Evolutionary conservation across 768 basidiomycete species (phyloP), one percentile per base, ranked within the genome.

Genomic region (Russula sp.): DNA sequence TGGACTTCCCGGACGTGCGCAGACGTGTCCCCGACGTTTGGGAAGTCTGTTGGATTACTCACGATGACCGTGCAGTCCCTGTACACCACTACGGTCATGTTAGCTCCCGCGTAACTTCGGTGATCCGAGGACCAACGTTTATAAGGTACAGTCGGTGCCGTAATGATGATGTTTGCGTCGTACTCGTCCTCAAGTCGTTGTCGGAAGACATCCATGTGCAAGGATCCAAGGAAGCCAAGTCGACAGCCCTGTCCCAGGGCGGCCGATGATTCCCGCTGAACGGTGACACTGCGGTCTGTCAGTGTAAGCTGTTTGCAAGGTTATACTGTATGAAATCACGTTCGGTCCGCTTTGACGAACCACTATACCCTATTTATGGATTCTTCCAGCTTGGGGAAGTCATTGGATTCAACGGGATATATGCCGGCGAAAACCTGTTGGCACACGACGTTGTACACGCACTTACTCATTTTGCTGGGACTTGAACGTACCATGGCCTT

Each of bases 131-230:
- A 35, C 75, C 62, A 57, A 91, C 94, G 75, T 78, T 92, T 89
- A 74, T 94, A 94, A 32, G 96, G 94, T 20, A 98, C 96, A 2
- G 94, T 94, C 1, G 97, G 97, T 3, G 94, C 89, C 11, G 97
- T 99, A 59, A 98, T 84, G 68, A 98, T 94, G 61, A 98, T 86
- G 70, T 89, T 94, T 37, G 94, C 91, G 62, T 93, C 87, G 68
- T 97, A 94, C 73, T 99, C 97, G 69, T 99, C 97, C 74, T 98
- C 97, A 4, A 99, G 78, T 14, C 97, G 84, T 72, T 99, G 97
- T 22, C 94, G 87, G 74, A 94, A 93, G 44, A 95, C 90, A 69
- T 96, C 91, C 91, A 98, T 94, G 71, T 99, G 97, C 62, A 99
- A 75, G 6, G 94, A 92, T 1, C 97, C 97, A 10, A 98, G 80